A percentile compares a stretch with the other conserved stretches of the same genome.
phyloP scores from a whole-genome alignment of 495 filamentous ascomycete species.

The Aspergillus ostianus region DNA sequence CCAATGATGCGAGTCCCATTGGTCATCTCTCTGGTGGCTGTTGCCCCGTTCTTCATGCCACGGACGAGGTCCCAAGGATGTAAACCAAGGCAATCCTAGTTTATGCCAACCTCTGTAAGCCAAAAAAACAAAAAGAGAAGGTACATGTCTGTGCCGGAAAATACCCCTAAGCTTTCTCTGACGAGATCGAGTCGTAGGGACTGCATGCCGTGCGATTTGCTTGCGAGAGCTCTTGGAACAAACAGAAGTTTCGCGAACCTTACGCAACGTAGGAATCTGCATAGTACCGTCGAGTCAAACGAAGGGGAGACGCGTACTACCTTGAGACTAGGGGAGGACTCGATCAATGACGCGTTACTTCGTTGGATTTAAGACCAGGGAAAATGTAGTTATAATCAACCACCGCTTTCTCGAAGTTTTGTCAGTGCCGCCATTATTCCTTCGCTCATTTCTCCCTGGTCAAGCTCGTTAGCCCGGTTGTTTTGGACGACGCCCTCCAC shows the following conservation, averaged over 20 bases:
- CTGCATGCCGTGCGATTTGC: no score
- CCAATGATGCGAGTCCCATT: background rate
- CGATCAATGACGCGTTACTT: background rate
- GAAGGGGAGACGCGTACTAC: background rate
- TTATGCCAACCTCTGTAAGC: background rate
- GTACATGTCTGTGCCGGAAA: no score
- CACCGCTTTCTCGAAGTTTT: conserved; percentile 44
- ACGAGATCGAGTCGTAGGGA: no score
- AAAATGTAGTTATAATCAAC: conserved; percentile 11
- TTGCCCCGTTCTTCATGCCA: background rate
- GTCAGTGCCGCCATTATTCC: conserved; percentile 58
- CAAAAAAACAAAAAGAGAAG: background rate
- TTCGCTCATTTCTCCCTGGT: conserved; percentile 41
- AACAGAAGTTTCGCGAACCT: no score
- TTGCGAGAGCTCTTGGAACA: no score
- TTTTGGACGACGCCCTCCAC: background rate
- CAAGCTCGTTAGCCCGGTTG: conserved; percentile 4
- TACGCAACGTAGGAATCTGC: background rate
- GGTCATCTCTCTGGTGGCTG: background rate
- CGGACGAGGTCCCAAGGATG: background rate
- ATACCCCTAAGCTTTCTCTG: no score
- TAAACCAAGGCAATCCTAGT: background rate
- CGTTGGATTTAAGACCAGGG: background rate
- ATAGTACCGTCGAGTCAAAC: background rate
- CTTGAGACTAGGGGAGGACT: background rate